Percentiles rank a stretch among this genome's conserved stretches.
Conservation (phyloP, 805 yeast species). For the Starmerella etchellsii region DNA sequence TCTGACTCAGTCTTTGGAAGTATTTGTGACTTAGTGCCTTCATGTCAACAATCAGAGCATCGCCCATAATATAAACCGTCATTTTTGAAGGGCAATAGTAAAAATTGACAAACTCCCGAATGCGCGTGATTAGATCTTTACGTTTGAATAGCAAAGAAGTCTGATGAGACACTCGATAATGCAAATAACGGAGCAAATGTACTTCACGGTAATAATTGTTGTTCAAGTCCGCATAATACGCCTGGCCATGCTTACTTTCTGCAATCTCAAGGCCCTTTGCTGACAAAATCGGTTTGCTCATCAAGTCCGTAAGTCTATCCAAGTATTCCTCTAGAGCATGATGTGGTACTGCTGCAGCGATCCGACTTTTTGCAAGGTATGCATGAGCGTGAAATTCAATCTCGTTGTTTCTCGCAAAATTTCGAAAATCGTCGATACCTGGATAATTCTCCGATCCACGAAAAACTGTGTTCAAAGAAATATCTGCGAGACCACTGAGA, state of each 20-base stretch:
- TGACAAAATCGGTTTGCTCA: background rate
- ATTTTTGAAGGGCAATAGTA: background rate
- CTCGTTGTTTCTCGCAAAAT: background rate
- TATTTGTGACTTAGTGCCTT: background rate
- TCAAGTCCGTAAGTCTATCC: background rate
- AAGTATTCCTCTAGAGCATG: background rate
- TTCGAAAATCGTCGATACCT: background rate
- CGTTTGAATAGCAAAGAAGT: background rate
- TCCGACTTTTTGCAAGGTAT: background rate
- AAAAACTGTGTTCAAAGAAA: background rate
- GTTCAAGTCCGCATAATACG: background rate
- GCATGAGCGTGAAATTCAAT: background rate
- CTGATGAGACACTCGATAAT: background rate
- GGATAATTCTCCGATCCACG: background rate
- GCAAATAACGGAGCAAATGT: background rate
- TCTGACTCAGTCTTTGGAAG: background rate
- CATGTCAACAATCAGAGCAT: background rate
- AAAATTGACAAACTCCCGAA: background rate
- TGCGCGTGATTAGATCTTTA: background rate
- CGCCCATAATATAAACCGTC: background rate
- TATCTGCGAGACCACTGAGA: background rate
- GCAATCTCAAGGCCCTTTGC: background rate
- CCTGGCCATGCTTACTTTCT: background rate
- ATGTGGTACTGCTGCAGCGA: background rate
- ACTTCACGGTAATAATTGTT: background rate